Percentiles rank a stretch among this genome's conserved stretches.
Evolutionary conservation across 805 yeast species (phyloP).

Genomic region (Nakazawaea wyomingensis): DNA sequence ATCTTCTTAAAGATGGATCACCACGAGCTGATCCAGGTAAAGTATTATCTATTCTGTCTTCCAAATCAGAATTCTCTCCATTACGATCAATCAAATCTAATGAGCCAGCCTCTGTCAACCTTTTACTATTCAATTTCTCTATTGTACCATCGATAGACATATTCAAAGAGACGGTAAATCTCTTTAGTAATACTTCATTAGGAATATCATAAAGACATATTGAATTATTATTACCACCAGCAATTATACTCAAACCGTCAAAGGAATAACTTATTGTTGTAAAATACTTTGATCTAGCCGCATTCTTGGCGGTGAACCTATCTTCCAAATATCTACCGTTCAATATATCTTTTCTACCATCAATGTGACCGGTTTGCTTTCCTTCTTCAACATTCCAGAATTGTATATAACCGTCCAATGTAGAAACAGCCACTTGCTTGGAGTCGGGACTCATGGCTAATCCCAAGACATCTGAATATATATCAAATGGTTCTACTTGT

Average conservation of each 20-base stretch:
- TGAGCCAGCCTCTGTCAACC: constrained; percentile 86
- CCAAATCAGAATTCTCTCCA: constrained; percentile 83
- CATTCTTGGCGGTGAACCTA: constrained; percentile 72
- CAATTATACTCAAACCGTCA: constrained; percentile 83
- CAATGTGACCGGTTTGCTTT: constrained; percentile 75
- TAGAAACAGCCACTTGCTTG: constrained; percentile 81
- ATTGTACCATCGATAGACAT: constrained; percentile 89
- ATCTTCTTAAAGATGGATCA: constrained; percentile 70
- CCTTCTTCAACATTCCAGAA: constrained; percentile 82
- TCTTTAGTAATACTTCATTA: constrained; percentile 77
- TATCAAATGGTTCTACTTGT: constrained; percentile 85
- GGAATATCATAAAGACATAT: constrained; percentile 88
- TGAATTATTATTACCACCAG: constrained; percentile 90
- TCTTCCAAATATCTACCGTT: constrained; percentile 83
- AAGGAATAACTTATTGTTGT: constrained; percentile 78
- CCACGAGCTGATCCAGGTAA: constrained; percentile 84
- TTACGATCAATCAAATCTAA: constrained; percentile 74
- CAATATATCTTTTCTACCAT: constrained; percentile 80
- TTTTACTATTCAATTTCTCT: constrained; percentile 70
- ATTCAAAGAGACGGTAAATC: constrained; percentile 81
- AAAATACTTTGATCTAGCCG: constrained; percentile 80
- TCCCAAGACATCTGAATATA: constrained; percentile 77
- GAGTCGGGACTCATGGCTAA: constrained; percentile 89
- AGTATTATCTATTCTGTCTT: constrained; percentile 67
- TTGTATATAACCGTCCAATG: constrained; percentile 81